Evolutionary conservation across 2,329 filamentous ascomycete genomes (phyloP).

Genomic region (Emmonsia crescens): DNA sequence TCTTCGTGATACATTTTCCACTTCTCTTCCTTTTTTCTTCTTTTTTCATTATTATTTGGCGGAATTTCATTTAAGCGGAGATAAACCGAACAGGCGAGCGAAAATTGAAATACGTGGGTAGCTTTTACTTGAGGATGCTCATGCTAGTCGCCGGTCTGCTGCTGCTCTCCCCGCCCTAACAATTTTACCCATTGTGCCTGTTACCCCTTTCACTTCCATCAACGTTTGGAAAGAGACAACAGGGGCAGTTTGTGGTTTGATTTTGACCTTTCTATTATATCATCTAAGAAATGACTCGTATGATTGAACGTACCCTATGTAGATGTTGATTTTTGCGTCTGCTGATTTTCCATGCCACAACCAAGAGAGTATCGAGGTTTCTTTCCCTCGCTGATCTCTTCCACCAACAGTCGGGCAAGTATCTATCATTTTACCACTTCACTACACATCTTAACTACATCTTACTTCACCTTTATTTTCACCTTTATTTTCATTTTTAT

Average conservation of each 20-base stretch:
- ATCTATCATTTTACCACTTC: neutral
- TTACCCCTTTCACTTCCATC: neutral
- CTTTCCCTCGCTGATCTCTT: neutral
- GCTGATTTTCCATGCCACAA: neutral
- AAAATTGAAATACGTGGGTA: neutral
- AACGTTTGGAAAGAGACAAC: neutral
- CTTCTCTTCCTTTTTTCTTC: neutral
- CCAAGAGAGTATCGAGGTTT: neutral
- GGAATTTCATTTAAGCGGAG: neutral
- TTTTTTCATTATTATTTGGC: neutral
- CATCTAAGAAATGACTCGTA: slow-evolving; percentile 3
- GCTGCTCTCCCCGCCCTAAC: neutral
- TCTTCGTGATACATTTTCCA: neutral
- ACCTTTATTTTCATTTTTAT: neutral
- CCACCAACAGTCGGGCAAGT: neutral
- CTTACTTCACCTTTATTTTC: neutral
- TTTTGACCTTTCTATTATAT: neutral
- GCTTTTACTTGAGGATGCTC: neutral
- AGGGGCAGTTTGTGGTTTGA: neutral
- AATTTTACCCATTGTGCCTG: neutral
- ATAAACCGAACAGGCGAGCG: neutral
- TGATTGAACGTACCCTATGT: slow-evolving; percentile 5
- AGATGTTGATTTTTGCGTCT: slow-evolving; percentile 11
- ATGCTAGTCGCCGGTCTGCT: neutral
- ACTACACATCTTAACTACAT: neutral